Evolutionary conservation across 352 stramenopile genomes (phyloP), one percentile per base, ranked within the genome.

Genomic region (Pythium volutum): DNA sequence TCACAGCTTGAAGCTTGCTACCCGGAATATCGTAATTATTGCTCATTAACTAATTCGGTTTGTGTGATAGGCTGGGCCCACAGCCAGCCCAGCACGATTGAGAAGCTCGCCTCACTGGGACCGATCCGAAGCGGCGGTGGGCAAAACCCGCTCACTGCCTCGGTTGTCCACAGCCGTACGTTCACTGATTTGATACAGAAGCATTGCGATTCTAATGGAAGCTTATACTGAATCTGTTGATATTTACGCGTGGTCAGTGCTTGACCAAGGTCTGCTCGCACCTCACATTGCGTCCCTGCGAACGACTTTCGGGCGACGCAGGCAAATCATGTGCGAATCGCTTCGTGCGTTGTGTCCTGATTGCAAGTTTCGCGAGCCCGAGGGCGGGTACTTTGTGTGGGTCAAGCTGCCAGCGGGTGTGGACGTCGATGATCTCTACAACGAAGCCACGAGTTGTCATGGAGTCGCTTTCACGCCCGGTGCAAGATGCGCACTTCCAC

Each of bases 101-200:
- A 88, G 42, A 51, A 67, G 54, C 59, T 98, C 7, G 76, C 73
- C 9, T 70, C 74, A 0, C 72, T 86, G 56, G 91, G 89, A 63
- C 79, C 89, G 31, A 89, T 97, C 67, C 84, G 96, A 59, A 93
- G 84, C 38, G 76, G 89, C 18, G 89, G 93, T 11, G 96, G 94
- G 38, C 86, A 98, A 23, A 96, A 98, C 70, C 87, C 89, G 8
- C 62, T 97, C 34, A 95, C 95, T 39, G 79, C 89, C 27, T 76
- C 85, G 4, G 84, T 96, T 16, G 74, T 98, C 26, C 77, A 93
- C 49, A 84, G 70, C 42, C 59, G 81, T 88, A 66, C 55, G 75
- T 72, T 25, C 4, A 7, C 33, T 61, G 6, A 3, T 36, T 25
- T 22, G 1, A 10, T 47, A 2, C 16, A 2, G 14, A 27, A 33